A percentile compares a stretch with the other conserved stretches of the same genome.
Conservation (phyloP, 2,329 filamentous ascomycete genomes). For the Aspergillus novoparasiticus region DNA sequence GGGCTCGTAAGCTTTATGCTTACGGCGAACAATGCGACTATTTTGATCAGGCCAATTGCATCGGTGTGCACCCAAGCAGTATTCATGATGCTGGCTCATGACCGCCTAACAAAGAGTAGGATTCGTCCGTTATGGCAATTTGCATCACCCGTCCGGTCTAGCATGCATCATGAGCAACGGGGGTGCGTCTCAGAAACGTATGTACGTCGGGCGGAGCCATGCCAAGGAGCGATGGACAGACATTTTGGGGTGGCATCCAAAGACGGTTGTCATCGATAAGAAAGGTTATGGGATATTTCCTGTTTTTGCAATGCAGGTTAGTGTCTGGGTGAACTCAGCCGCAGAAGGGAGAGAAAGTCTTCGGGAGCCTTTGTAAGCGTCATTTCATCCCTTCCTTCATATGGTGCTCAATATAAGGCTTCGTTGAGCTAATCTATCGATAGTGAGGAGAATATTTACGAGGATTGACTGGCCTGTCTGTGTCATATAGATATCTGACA, state of each 20-base stretch:
- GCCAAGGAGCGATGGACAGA: constrained; percentile 67
- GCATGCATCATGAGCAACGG: constrained; percentile 61
- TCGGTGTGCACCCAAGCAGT: constrained; percentile 46
- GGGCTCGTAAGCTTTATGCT: constrained; percentile 66
- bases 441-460: neutral
- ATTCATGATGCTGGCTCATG: neutral
- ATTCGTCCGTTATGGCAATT: constrained; percentile 55
- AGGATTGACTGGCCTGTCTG: neutral
- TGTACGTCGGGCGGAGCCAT: constrained; percentile 63
- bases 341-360: constrained; percentile 56
- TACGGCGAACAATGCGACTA: constrained; percentile 69
- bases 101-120: constrained; percentile 35
- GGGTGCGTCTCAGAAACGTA: constrained; percentile 54
- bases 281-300: constrained; percentile 63
- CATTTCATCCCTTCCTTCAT: neutral
- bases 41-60: constrained; percentile 61
- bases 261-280: constrained; percentile 60
- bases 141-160: constrained; percentile 53
- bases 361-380: constrained; percentile 42
- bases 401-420: neutral
- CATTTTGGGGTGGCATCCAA: constrained; percentile 57
- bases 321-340: constrained; percentile 63
- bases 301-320: constrained; percentile 57
- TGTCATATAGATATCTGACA: neutral
- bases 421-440: neutral